Evolutionary conservation across 164 flowering plant genomes (phyloP).

Genomic region (Berberis vulgaris): DNA sequence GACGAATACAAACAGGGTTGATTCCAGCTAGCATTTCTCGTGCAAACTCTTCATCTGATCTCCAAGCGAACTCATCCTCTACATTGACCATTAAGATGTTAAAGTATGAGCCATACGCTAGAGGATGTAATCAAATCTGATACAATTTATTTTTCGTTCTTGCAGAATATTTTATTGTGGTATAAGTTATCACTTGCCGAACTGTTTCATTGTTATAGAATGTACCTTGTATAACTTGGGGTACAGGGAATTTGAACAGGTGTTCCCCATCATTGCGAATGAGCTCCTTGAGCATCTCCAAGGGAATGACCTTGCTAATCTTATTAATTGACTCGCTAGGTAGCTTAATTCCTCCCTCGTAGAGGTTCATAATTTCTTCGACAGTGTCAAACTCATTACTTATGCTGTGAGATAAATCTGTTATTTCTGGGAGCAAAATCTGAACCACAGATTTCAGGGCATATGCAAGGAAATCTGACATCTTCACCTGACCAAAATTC

Average conservation of each 20-base stretch:
- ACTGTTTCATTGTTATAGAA: too few relatives aligned
- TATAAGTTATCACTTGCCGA: too few relatives aligned
- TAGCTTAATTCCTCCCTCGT: conserved; percentile 54
- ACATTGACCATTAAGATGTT: conserved; percentile 11
- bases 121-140: too few relatives aligned
- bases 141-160: too few relatives aligned
- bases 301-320: conserved; percentile 41
- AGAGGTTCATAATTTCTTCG: conserved; percentile 52
- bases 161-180: too few relatives aligned
- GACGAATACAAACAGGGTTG: conserved; percentile 67
- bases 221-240: conserved; percentile 53
- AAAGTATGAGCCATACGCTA: neutral
- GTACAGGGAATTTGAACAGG: conserved; percentile 61
- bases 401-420: conserved; percentile 43
- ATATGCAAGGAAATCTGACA: conserved; percentile 78
- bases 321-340: conserved; percentile 25
- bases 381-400: conserved; percentile 70
- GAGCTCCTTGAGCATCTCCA: conserved; percentile 70
- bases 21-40: conserved; percentile 95
- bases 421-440: conserved; percentile 46
- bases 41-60: conserved; percentile 86
- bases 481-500: conserved; percentile 57
- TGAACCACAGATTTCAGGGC: conserved; percentile 64
- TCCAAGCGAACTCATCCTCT: conserved; percentile 81
- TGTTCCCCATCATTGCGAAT: conserved; percentile 57